Percentiles rank a stretch among this genome's conserved stretches.
phyloP scores from a whole-genome alignment of 2,329 filamentous ascomycete species.

The Dactylellina sp. region DNA sequence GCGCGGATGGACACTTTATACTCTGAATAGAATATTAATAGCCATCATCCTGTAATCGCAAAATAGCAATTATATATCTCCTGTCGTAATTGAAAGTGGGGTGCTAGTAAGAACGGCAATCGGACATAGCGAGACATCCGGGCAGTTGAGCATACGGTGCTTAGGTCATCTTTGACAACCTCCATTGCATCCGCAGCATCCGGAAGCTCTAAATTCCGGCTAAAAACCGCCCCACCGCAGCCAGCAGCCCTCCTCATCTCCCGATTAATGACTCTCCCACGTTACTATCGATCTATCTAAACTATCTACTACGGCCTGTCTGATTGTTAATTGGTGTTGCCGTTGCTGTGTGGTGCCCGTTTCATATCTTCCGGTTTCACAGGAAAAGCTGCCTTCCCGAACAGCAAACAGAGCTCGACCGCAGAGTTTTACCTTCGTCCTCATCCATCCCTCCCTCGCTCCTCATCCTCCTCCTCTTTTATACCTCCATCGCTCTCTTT shows the following conservation, averaged over 20 bases:
- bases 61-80: too few species aligned
- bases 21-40: too few species aligned
- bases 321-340: not conserved
- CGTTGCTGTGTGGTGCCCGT: not conserved
- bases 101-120: not conserved
- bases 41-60: too few species aligned
- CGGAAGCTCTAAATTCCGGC: conserved; percentile 51
- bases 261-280: not conserved
- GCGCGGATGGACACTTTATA: too few species aligned
- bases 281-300: not conserved
- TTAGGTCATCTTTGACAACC: conserved; percentile 25
- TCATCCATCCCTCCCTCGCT: not conserved
- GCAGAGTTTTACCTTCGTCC: not conserved
- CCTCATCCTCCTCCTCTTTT: not conserved
- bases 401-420: conserved; percentile 8
- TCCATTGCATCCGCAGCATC: conserved; percentile 43
- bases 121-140: conserved; percentile 5
- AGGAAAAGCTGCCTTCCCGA: not conserved
- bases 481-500: not conserved
- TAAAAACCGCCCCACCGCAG: conserved; percentile 34
- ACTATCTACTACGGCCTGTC: not conserved
- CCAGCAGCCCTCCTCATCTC: conserved; percentile 7
- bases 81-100: not conserved
- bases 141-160: not conserved
- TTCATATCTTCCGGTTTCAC: conserved; percentile 16